Evolutionary conservation across 73 alveolate species (phyloP), one percentile per base, ranked within the genome.

Genomic region (Stentor roeselii): DNA sequence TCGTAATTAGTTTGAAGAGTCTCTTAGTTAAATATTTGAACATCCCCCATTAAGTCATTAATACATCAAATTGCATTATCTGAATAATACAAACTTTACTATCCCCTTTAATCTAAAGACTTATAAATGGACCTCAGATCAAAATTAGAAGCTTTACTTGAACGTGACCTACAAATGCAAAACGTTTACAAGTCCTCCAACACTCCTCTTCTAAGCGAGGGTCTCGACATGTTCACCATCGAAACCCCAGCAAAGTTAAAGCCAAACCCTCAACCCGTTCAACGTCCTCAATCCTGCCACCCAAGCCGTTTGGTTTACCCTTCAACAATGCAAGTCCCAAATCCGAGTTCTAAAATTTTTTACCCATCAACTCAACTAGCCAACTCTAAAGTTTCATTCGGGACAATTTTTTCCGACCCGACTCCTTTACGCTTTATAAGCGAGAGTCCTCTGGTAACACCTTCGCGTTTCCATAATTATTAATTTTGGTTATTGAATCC

Each of bases 391-490:
- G n/a, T n/a, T n/a, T 11, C 6, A 11, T 50, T 50, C 21, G 67
- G 67, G 30, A 11, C 6, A 6, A 11, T 50, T 50, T 50, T 50
- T 21, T 50, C 67, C 6, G 67, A 50, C 67, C 67, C 67, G 21
- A 50, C 67, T 11, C 80, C 80, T 15, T 67, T 67, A 34, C 21
- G 34, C 21, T 34, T 67, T 67, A 34, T 67, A 21, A 67, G 80
- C 37, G 80, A 67, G 21, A 67, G 80, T 67, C 80, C 80, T 14
- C 37, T 67, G 14, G 80, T 67, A 0, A 67, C 41, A 15, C 80
- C 80, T 67, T n/a, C n/a, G n/a, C n/a, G n/a, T n/a, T n/a, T n/a
- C n/a, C n/a, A n/a, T n/a, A n/a, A n/a, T n/a, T n/a, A n/a, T n/a
- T n/a, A n/a, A n/a, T n/a, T n/a, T n/a, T n/a, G n/a, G n/a, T n/a